Base-by-base conservation (phyloP, 345 rosid genomes). In the Aegle marmelos region DNA sequence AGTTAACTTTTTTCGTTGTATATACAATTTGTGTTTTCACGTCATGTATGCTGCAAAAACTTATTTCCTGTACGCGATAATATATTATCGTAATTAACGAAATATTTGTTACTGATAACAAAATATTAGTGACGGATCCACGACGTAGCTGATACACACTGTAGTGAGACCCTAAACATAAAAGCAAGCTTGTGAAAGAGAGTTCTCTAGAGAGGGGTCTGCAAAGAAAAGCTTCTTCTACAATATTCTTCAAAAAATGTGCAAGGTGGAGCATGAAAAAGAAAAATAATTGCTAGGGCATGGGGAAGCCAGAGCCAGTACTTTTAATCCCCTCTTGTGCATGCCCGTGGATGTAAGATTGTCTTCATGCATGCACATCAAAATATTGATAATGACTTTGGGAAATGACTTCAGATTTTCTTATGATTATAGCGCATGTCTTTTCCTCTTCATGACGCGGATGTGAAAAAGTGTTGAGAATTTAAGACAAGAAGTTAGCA, bases 261-360 rank as follows among this genome's bases (percentile, higher is more conserved):
- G 56, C 22, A 37, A 27, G 36, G 67, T 59, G 76, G 68, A 28
- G 53, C 27, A 28, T 10, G 4, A 11, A 41, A 41, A 41, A 4
- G 5, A 16, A 27, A 36, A 3, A 74, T 74, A 31, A 74, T 74
- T 19, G 48, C 58, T 13, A 45, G 36, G 78, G 70, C 70, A 62
- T 6, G 78, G 60, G 16, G 45, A 63, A 74, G 70, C 45, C 70
- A 45, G 45, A 74, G 31, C 78, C 78, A 30, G n/a, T 63, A 6
- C 45, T 74, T 74, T 73, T 14, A 53, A 53, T 28, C 30, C 57
- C 60, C 24, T 17, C 48, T 19, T 63, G 39, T 13, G 3, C 50
- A 45, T 39, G 58, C 41, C 4, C 39, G 70, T 45, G 60, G 39
- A 31, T 48, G 59, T 14, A 74, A 27, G 4, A 34, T 41, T 45